Base-by-base conservation (phyloP, 306 rosid genomes). In the Fragaria iinumae region DNA sequence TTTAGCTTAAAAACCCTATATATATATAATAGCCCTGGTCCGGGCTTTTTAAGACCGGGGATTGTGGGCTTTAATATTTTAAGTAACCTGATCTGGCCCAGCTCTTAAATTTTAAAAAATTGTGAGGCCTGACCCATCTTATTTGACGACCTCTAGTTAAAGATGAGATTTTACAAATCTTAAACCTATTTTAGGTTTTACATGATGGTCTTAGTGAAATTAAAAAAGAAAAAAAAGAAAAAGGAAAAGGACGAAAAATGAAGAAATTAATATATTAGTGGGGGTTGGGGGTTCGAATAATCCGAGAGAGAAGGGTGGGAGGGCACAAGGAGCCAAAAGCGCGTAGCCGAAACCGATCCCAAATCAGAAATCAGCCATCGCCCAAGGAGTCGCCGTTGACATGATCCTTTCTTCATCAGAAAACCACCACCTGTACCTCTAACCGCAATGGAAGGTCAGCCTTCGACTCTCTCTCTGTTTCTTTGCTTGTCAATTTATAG, bases 381-480 rank as follows among this genome's bases (percentile, higher is more conserved):
- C 56, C 56, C 55, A 49, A 53, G 4, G 11, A 57, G 34, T 57
- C 3, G 32, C 9, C 69, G 27, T 65, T 38, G 47, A 65, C 69
- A 36, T 16, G 45, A 60, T 25, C 65, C n/a, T 63, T 13, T n/a
- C 41, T 16, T 63, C 68, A 2, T 34, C 21, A 12, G 5, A 6
- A 59, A 21, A 10, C 16, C 36, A 23, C 8, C 34, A 23, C 17
- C 17, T 25, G 25, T 21, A n/a, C 13, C 29, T n/a, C 36, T 27
- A 23, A 29, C 23, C 44, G 69, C 69, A 34, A 64, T 64, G 69
- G 69, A 64, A 64, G 69, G 69, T 64, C 69, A 63, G 41, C 68
- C 68, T 63, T 11, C 34, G 20, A 29, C 16, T 60, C 67, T 62
- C 41, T 62, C 41, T 14, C 67, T 62, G 5, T 32, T 18, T 63